Percentiles rank a stretch among this genome's conserved stretches.
Conservation (phyloP, 1,284 basidiomycete species). For the Cryptococcus sp. region DNA sequence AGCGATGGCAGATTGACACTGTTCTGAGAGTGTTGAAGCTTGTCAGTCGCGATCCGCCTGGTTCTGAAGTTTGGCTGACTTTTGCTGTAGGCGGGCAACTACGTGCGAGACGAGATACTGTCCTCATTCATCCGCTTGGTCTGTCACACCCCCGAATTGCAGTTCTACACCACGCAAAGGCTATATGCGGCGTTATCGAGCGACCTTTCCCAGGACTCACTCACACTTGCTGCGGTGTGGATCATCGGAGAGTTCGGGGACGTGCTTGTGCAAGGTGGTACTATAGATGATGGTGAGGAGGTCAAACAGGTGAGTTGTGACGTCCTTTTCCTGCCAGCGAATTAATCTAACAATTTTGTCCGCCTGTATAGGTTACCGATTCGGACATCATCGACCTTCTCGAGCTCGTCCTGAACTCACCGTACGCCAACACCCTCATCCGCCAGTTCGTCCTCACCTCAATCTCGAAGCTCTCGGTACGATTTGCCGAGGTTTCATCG, state of each 20-base stretch:
- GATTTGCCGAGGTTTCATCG: conserved; percentile 56
- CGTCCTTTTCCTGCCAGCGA: neutral
- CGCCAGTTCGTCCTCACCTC: conserved; percentile 91
- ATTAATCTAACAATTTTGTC: neutral
- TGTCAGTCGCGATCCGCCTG: conserved; percentile 57
- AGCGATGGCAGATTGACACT: conserved; percentile 99
- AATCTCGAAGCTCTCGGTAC: conserved; percentile 85
- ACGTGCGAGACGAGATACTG: conserved; percentile 93
- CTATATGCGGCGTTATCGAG: conserved; percentile 82
- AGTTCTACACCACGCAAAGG: conserved; percentile 92
- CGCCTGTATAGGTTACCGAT: conserved; percentile 65
- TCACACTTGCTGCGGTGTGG: conserved; percentile 93
- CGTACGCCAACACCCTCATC: conserved; percentile 87
- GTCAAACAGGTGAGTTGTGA: conserved; percentile 62
- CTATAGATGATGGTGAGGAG: conserved; percentile 80
- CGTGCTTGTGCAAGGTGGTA: conserved; percentile 79
- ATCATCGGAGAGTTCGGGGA: conserved; percentile 97
- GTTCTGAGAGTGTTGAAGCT: conserved; percentile 89
- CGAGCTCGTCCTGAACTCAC: conserved; percentile 84
- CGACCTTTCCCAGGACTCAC: conserved; percentile 94
- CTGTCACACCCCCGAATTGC: conserved; percentile 94
- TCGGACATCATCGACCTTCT: conserved; percentile 83
- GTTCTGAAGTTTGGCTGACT: conserved; percentile 6
- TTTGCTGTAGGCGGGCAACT: conserved; percentile 78
- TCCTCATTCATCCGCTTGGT: conserved; percentile 94